Conservation (phyloP, 2,329 filamentous ascomycete genomes). For the Clathrospora elynae region DNA sequence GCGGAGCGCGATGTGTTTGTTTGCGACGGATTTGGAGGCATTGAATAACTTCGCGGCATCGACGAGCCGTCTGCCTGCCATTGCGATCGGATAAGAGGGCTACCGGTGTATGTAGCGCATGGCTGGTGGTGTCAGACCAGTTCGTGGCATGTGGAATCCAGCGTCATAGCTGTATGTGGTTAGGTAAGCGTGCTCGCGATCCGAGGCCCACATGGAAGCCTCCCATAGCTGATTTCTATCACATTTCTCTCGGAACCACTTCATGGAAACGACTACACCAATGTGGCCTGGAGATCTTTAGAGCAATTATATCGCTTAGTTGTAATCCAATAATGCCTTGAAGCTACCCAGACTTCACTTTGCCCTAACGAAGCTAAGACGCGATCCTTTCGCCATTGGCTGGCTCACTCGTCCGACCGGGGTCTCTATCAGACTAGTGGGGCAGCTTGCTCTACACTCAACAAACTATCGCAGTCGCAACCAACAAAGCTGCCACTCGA, state of each 20-base stretch:
- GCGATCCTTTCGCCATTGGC: conserved; percentile 12
- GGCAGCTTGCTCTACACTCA: conserved; percentile 2
- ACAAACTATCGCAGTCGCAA: not conserved
- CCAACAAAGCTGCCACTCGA: too few relatives aligned
- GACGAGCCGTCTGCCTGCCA: conserved; percentile 59
- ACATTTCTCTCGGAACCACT: too few relatives aligned
- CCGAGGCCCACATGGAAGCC: too few relatives aligned
- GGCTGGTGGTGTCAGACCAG: conserved; percentile 8
- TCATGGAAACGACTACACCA: too few relatives aligned
- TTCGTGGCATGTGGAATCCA: conserved; percentile 9
- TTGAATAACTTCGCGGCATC: conserved; percentile 59
- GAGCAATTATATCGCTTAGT: too few relatives aligned
- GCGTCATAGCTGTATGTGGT: conserved; percentile 40
- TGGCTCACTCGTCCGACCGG: conserved; percentile 1
- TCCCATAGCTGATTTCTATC: too few relatives aligned
- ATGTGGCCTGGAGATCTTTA: too few relatives aligned
- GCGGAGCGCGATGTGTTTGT: conserved; percentile 63
- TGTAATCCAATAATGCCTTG: too few relatives aligned
- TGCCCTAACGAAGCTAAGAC: too few relatives aligned
- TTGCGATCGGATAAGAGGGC: conserved; percentile 34
- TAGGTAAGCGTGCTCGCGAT: conserved; percentile 25
- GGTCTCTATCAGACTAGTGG: conserved; percentile 14
- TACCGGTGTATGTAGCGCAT: conserved; percentile 28
- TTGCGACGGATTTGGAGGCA: conserved; percentile 53
- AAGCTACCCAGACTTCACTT: too few relatives aligned